phyloP scores from a whole-genome alignment of 495 filamentous ascomycete genomes.

The Neurospora sp. region DNA sequence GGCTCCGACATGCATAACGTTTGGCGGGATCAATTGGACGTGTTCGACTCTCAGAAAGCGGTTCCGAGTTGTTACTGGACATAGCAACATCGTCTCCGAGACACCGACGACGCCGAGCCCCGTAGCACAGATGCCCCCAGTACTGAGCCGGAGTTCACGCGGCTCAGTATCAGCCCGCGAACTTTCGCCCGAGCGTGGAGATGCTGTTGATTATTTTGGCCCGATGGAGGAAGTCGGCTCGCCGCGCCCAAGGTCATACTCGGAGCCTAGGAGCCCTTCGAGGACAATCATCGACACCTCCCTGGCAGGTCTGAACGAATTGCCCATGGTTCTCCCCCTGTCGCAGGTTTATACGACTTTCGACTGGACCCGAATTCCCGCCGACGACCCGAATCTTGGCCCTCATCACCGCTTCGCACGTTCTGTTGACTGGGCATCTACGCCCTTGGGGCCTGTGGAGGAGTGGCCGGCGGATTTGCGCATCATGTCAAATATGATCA shows the following conservation, averaged over 20 bases:
- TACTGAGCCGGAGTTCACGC: conserved; percentile 13
- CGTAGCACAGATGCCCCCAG: conserved; percentile 15
- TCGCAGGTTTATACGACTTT: conserved; percentile 34
- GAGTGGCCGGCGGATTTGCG: conserved; percentile 52
- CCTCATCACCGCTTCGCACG: conserved; percentile 57
- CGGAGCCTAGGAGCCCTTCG: conserved; percentile 15
- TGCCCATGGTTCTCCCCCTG: conserved; percentile 15
- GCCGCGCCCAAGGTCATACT: conserved; percentile 9
- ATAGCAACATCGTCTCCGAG: conserved; percentile 17
- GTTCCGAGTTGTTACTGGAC: conserved; percentile 50
- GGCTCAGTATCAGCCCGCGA: conserved; percentile 18
- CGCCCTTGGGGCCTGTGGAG: conserved; percentile 55
- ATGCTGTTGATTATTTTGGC: conserved; percentile 30
- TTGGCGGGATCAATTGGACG: conserved; percentile 50
- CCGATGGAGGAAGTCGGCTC: conserved; percentile 10
- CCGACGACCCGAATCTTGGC: conserved; percentile 44
- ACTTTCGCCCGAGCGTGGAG: conserved; percentile 19
- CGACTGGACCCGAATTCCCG: conserved; percentile 60
- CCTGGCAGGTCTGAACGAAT: conserved; percentile 16
- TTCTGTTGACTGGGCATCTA: conserved; percentile 54
- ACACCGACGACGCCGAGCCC: conserved; percentile 27
- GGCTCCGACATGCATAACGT: conserved; percentile 39
- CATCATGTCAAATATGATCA: conserved; percentile 56
- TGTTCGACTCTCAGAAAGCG: conserved; percentile 52
- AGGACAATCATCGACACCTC: conserved; percentile 10